These are phyloP conservation scores for Neckera pumila DNA, from an alignment of 225 moss, liverwort and hornwort species.

Conservation along the genomic window DNA sequence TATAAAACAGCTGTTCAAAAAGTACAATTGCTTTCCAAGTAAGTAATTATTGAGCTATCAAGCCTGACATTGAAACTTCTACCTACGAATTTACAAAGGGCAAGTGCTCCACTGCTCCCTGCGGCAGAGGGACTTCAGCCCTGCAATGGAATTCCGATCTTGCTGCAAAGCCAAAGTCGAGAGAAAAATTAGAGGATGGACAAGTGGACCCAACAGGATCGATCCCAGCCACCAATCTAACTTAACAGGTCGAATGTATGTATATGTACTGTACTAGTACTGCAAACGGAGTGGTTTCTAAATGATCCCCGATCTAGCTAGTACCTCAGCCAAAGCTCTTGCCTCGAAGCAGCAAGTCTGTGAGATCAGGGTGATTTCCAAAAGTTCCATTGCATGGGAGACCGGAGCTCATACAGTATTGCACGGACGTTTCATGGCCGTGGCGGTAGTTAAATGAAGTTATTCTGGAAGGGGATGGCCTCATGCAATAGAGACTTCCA, in stretches of 20 bases:
- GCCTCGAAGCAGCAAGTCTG: constrained; percentile 10
- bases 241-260: neutral
- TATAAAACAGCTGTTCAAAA: constrained; percentile 24
- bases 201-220: neutral
- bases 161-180: neutral
- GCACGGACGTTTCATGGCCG: constrained; percentile 7
- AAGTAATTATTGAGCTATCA: constrained; percentile 15
- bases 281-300: neutral
- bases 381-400: constrained; percentile 19
- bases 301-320: neutral
- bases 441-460: constrained; percentile 9
- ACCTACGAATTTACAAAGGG: constrained; percentile 37
- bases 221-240: neutral
- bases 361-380: neutral
- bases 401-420: constrained; percentile 2
- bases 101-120: constrained; percentile 2
- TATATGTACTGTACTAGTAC: neutral
- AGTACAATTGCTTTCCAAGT: constrained; percentile 24
- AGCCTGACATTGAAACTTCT: constrained; percentile 7
- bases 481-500: constrained; percentile 29
- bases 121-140: neutral
- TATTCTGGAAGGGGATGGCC: constrained; percentile 32
- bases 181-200: neutral
- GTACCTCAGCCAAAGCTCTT: constrained; percentile 7
- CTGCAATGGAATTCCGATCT: neutral